Evolutionary conservation across 345 rosid genomes (phyloP).

Genomic region (Aquilaria yunnanensis): DNA sequence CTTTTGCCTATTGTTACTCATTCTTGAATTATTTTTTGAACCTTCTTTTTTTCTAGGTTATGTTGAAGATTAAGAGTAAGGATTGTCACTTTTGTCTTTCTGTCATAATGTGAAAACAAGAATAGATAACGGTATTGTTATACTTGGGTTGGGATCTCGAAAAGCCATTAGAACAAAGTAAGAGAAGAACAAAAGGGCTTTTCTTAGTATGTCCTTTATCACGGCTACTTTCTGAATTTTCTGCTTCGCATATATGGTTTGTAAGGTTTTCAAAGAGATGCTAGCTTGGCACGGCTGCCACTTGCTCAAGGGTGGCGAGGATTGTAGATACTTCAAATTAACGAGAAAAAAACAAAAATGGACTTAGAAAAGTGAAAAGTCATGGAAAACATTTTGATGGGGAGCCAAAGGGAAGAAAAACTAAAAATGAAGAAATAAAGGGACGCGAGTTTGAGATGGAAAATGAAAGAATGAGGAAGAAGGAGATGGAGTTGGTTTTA

Average conservation of each 20-base stretch:
- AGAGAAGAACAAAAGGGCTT: constrained; percentile 32
- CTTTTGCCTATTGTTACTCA: constrained; percentile 8
- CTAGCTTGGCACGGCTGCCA: constrained; percentile 90
- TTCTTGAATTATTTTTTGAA: constrained; percentile 27
- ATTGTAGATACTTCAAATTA: constrained; percentile 66
- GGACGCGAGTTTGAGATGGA: too few relatives aligned
- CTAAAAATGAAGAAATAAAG: too few relatives aligned
- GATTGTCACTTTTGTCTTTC: constrained; percentile 48
- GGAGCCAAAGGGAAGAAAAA: too few relatives aligned
- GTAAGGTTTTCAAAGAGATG: constrained; percentile 63
- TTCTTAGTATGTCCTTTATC: constrained; percentile 16
- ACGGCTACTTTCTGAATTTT: constrained; percentile 18
- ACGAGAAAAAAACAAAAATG: constrained; percentile 25
- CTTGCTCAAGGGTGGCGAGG: constrained; percentile 75
- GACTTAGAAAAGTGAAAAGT: neutral
- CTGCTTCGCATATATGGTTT: constrained; percentile 46
- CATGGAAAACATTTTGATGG: too few relatives aligned
- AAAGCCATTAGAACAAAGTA: constrained; percentile 47
- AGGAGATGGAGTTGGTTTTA: too few relatives aligned
- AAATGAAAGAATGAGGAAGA: too few relatives aligned
- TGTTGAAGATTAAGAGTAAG: constrained; percentile 92
- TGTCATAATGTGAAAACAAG: constrained; percentile 31
- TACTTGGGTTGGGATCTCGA: constrained; percentile 64
- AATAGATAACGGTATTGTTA: constrained; percentile 49
- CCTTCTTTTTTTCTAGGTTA: constrained; percentile 59